These are phyloP conservation scores for Annulohypoxylon stygium DNA, from an alignment of 495 filamentous ascomycete genomes.

Conservation along the genomic window DNA sequence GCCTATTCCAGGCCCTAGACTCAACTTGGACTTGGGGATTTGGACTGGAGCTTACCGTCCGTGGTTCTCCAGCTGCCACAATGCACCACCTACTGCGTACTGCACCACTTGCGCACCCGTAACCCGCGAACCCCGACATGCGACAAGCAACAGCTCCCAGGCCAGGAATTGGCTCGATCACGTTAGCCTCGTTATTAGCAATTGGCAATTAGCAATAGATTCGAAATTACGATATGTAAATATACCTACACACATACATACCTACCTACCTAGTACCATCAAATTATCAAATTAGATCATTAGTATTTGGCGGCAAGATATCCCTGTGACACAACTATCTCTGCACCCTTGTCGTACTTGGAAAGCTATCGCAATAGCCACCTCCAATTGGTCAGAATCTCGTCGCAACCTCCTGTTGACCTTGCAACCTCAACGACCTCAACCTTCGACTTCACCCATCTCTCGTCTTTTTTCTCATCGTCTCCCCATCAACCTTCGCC, in stretches of 20 bases:
- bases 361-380: conserved; percentile 47
- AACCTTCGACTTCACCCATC: conserved; percentile 36
- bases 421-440: conserved; percentile 48
- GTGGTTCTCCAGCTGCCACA: conserved; percentile 31
- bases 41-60: conserved; percentile 34
- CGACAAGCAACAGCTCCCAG: conserved; percentile 31
- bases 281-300: neutral
- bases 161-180: conserved; percentile 46
- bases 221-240: conserved; percentile 34
- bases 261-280: no score
- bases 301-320: conserved; percentile 38
- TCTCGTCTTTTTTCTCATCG: conserved; percentile 42
- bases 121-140: conserved; percentile 10
- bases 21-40: neutral
- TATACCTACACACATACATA: no score
- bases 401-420: conserved; percentile 50
- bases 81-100: neutral
- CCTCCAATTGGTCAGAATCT: conserved; percentile 34
- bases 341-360: conserved; percentile 27
- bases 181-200: conserved; percentile 48
- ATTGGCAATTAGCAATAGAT: conserved; percentile 50
- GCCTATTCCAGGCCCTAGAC: no score
- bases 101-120: no score
- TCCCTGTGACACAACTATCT: conserved; percentile 49
- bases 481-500: conserved; percentile 48